Base-by-base conservation (phyloP, 2,329 filamentous ascomycete species). In the Diplodia mutila region DNA sequence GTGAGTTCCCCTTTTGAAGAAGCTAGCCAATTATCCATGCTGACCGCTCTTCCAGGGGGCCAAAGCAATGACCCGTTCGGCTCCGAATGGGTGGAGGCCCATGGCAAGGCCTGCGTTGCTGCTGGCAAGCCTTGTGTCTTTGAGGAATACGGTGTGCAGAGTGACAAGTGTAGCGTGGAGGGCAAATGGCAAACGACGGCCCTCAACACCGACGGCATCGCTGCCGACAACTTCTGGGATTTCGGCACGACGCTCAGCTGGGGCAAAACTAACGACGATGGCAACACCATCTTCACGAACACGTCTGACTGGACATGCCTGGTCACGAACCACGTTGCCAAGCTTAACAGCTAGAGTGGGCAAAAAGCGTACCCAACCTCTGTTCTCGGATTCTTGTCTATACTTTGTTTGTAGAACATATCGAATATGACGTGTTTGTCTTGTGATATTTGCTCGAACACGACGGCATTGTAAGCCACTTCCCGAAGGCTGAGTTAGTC, bases 21-120 rank as follows among this genome's bases (percentile, higher is more conserved):
- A 1, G 16, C 7, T 9, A 29, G 23, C 29, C 23, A 46, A 9
- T 21, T 21, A 12, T 16, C 49, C 27, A 25, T 23, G 4, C 59
- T 63, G 29, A 63, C 46, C 42, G 59, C 57, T 49, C 18, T 27
- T 63, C 14, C 78, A 76, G 79, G 69, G 75, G 69, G 72, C 29
- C 70, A 72, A 4, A 65, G 52, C 32, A 74, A 75, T 66, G 66
- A 71, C 29, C 64, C 64, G 12, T 76, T 80, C 77, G 85, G 83
- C 14, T 80, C 79, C 55, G 74, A 75, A 8, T 86, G 84, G 84
- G 80, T 85, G 66, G 72, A 74, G 12, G 75, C 81, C 9, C 84
- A 86, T 70, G 82, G 77, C 39, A 74, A 72, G 21, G 73, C 77
- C 46, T 81, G 80, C 51, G 67, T 72, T 63, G 67, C 74, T 29